Base-by-base conservation (phyloP, 768 basidiomycete genomes). In the Panus rudis region DNA sequence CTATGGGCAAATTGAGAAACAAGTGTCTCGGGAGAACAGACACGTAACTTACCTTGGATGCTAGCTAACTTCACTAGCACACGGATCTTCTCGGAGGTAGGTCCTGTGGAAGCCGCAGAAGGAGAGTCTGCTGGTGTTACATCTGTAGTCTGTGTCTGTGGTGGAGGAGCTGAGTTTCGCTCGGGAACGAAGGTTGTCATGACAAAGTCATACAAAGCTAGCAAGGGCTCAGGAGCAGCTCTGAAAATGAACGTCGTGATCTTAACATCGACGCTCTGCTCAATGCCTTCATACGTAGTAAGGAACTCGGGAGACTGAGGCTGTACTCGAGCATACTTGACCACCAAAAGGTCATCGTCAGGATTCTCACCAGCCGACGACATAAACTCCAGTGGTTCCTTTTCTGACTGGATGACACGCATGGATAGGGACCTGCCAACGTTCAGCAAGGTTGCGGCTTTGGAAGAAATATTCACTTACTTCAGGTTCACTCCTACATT, bases 121-220 rank as follows among this genome's bases (percentile, higher is more conserved):
- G 33, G 33, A 7, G 33, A 17, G 6, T 8, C 33, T 7, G 33
- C n/a, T 8, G 33, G 33, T 16, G 33, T 7, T 14, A 35, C 33
- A n/a, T n/a, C n/a, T n/a, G n/a, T n/a, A n/a, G n/a, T n/a, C n/a
- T n/a, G n/a, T n/a, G n/a, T 41, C 14, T 34, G 44, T 12, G 41
- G 22, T 11, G 45, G 16, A 8, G 44, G 19, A 34, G 39, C 22
- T 24, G 47, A 43, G 34, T 37, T 30, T 17, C 40, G 38, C 27
- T 44, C 44, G 7, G 84, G 78, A 8, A 91, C 87, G 62, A 99
- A 99, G 0, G 96, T 97, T 3, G 87, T 84, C 84, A 99, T 93
- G 62, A 99, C 78, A 66, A 94, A 97, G 65, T 98, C 92, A 63
- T 97, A 98, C 17, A 97, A 63, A 2, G 84, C 74, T 27, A 99